Conservation (phyloP, 1,284 basidiomycete species). For the Trichosporon sp. region DNA sequence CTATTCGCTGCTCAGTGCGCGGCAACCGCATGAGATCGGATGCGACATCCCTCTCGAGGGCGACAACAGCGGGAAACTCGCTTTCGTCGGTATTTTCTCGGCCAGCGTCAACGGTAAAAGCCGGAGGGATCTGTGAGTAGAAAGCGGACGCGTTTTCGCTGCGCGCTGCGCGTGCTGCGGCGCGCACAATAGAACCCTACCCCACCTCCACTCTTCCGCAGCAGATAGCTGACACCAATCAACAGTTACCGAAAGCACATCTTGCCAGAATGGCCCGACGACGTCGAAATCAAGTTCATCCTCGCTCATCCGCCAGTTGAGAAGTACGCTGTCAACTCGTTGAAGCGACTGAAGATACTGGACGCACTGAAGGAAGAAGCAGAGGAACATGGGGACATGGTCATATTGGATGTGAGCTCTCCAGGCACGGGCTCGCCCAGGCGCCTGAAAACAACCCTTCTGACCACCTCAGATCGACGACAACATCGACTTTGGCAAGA, state of each 20-base stretch:
- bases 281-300: conserved; percentile 50
- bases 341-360: not conserved
- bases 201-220: not conserved
- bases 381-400: conserved; percentile 44
- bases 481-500: conserved; percentile 51
- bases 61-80: conserved; percentile 36
- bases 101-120: conserved; percentile 26
- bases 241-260: conserved; percentile 40
- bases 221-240: conserved; percentile 6
- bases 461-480: conserved; percentile 40
- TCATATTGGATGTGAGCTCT: conserved; percentile 44
- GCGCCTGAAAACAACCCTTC: not conserved
- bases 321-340: not conserved
- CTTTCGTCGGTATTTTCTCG: conserved; percentile 49
- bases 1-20: conserved; percentile 40
- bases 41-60: conserved; percentile 44
- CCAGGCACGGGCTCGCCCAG: too few species aligned
- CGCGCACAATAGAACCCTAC: not conserved
- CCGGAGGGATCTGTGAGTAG: conserved; percentile 43
- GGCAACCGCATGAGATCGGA: conserved; percentile 47
- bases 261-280: conserved; percentile 41
- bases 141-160: not conserved
- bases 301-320: conserved; percentile 35
- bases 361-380: conserved; percentile 34
- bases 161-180: not conserved